Conservation (phyloP, 148 eudicot genomes). For the Diospyros lotus region DNA sequence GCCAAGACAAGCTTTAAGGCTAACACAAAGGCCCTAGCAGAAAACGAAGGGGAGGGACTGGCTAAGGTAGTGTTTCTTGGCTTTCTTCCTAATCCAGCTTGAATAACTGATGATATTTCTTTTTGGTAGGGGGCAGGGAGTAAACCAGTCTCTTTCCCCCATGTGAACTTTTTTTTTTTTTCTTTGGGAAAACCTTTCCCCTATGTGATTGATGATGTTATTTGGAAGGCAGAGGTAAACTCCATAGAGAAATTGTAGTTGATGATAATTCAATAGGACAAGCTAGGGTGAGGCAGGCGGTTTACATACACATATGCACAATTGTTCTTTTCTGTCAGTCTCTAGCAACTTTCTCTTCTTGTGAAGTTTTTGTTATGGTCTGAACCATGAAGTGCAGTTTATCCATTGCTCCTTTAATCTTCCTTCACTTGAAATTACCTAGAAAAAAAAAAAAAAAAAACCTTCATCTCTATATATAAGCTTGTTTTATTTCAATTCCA, state of each 20-base stretch:
- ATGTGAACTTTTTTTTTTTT: no score
- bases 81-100: not conserved
- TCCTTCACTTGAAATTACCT: not conserved
- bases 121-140: no score
- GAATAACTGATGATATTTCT: not conserved
- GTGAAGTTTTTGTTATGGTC: not conserved
- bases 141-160: not conserved
- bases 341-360: not conserved
- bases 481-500: not conserved
- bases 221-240: no score
- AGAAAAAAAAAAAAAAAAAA: no score
- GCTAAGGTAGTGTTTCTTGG: constrained; percentile 60
- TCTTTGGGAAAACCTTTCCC: no score
- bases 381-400: not conserved
- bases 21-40: constrained; percentile 89
- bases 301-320: not conserved
- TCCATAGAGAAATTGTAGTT: no score
- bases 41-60: constrained; percentile 90
- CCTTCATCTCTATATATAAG: no score
- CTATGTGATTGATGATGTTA: no score
- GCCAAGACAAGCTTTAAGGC: constrained; percentile 93
- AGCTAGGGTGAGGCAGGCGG: no score
- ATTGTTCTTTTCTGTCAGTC: not conserved
- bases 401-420: not conserved
- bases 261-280: no score